Conservation (phyloP, 495 filamentous ascomycete genomes). For the Neurospora discreta region DNA sequence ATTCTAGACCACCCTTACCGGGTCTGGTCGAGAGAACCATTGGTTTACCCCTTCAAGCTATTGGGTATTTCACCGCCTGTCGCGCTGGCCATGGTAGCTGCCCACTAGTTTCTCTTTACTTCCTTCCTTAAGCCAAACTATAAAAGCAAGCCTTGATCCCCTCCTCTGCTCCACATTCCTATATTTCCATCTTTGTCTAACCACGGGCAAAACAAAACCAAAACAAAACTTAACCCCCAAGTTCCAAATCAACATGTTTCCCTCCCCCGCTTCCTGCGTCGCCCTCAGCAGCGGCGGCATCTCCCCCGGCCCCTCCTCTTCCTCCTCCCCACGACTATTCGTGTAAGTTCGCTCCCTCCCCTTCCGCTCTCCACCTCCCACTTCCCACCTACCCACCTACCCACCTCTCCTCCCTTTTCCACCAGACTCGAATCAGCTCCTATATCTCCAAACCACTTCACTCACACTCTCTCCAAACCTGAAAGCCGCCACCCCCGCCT, state of each 20-base stretch:
- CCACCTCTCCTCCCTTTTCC: too few relatives aligned
- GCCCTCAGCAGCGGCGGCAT: not conserved
- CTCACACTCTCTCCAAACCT: not conserved
- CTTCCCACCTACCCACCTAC: too few relatives aligned
- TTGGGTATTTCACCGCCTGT: not conserved
- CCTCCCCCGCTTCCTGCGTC: not conserved
- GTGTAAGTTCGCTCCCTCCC: not conserved
- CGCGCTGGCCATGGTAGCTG: not conserved
- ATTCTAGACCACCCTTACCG: not conserved
- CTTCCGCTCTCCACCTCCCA: not conserved
- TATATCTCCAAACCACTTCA: too few relatives aligned
- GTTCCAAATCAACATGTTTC: not conserved
- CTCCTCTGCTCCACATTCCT: not conserved
- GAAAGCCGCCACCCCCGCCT: constrained; percentile 23
- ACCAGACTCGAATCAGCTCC: too few relatives aligned
- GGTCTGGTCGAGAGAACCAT: not conserved
- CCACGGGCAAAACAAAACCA: not conserved
- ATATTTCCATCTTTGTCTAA: not conserved
- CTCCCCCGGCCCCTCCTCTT: not conserved
- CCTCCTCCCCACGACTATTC: not conserved
- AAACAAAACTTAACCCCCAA: not conserved
- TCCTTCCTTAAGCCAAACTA: not conserved
- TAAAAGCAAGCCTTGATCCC: not conserved
- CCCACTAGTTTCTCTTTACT: not conserved
- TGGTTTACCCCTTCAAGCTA: not conserved